Conservation (phyloP, 1,284 basidiomycete genomes). For the Cutaneotrichosporon curvatum region DNA sequence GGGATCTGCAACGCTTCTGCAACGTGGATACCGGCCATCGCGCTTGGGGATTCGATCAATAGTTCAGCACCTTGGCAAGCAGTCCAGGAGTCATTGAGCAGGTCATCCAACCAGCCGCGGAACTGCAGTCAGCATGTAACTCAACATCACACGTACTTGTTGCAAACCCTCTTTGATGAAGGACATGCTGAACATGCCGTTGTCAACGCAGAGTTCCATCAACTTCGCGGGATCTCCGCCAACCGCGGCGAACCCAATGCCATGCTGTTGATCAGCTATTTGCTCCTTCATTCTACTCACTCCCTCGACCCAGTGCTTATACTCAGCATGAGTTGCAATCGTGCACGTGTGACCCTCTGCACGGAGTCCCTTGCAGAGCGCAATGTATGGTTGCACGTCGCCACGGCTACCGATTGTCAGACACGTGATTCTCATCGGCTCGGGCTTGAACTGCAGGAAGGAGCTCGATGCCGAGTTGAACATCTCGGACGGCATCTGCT, state of each 20-base stretch:
- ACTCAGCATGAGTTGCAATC: conserved; percentile 60
- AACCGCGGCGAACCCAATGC: conserved; percentile 86
- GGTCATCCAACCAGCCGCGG: conserved; percentile 67
- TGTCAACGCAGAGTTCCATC: conserved; percentile 69
- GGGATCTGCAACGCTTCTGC: conserved; percentile 67
- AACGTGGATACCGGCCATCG: conserved; percentile 74
- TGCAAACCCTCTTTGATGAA: conserved; percentile 84
- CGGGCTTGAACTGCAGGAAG: conserved; percentile 88
- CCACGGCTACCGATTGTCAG: conserved; percentile 69
- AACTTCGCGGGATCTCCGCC: conserved; percentile 73
- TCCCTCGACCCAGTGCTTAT: conserved; percentile 56
- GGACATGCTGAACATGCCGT: conserved; percentile 90
- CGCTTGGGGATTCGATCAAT: conserved; percentile 58
- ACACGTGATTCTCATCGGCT: conserved; percentile 78
- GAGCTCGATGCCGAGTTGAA: conserved; percentile 88
- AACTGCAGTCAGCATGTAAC: conserved; percentile 49
- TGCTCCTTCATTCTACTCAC: conserved; percentile 50
- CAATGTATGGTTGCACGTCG: conserved; percentile 51
- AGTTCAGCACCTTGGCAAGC: conserved; percentile 67
- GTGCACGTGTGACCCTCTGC: conserved; percentile 52
- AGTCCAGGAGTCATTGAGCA: conserved; percentile 62
- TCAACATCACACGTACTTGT: conserved; percentile 54
- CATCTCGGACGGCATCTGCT: conserved; percentile 50
- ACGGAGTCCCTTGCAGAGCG: conserved; percentile 57
- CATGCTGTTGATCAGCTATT: conserved; percentile 54